Percentiles rank a stretch among this genome's conserved stretches.
Conservation (phyloP, 768 basidiomycete species). For the Gloeopeniophorella convolvens region DNA sequence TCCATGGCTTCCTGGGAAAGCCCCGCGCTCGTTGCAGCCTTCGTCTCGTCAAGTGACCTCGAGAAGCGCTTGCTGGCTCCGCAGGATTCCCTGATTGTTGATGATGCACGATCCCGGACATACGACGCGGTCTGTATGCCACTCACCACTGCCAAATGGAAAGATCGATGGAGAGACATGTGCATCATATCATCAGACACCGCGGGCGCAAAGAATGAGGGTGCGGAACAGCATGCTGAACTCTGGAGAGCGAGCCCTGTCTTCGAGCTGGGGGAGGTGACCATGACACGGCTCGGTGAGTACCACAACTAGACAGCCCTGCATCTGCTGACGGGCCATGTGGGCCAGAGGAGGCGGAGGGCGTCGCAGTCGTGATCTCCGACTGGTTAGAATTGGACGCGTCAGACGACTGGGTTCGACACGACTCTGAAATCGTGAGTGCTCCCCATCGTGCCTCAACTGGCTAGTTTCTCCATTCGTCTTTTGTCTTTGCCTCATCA, state of each 20-base stretch:
- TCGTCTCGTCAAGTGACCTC: slow-evolving; percentile 12
- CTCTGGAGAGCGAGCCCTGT: slow-evolving; percentile 78
- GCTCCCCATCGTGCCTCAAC: slow-evolving; percentile 1
- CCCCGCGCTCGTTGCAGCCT: slow-evolving; percentile 22
- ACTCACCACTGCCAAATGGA: slow-evolving; percentile 88
- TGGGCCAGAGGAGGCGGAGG: slow-evolving; percentile 62
- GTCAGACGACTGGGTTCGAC: slow-evolving; percentile 86
- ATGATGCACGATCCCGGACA: slow-evolving; percentile 52
- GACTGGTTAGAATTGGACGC: slow-evolving; percentile 97
- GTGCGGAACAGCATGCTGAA: slow-evolving; percentile 65
- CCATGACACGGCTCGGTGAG: slow-evolving; percentile 81
- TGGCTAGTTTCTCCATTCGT: not conserved
- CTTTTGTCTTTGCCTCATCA: not conserved
- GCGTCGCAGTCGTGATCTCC: slow-evolving; percentile 69
- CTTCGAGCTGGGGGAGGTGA: slow-evolving; percentile 81
- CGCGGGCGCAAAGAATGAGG: slow-evolving; percentile 32
- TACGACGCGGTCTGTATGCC: slow-evolving; percentile 77
- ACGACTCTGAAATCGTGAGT: slow-evolving; percentile 91
- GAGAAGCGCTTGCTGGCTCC: slow-evolving; percentile 9
- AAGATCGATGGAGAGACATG: slow-evolving; percentile 80
- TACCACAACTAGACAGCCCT: slow-evolving; percentile 18
- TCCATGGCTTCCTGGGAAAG: slow-evolving; percentile 27
- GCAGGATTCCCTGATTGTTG: slow-evolving; percentile 35
- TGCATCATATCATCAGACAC: slow-evolving; percentile 60
- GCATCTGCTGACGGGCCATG: not conserved